Evolutionary conservation across 2,329 filamentous ascomycete genomes (phyloP), one percentile per base, ranked within the genome.

Genomic region (Mycosphaerella arachidis): DNA sequence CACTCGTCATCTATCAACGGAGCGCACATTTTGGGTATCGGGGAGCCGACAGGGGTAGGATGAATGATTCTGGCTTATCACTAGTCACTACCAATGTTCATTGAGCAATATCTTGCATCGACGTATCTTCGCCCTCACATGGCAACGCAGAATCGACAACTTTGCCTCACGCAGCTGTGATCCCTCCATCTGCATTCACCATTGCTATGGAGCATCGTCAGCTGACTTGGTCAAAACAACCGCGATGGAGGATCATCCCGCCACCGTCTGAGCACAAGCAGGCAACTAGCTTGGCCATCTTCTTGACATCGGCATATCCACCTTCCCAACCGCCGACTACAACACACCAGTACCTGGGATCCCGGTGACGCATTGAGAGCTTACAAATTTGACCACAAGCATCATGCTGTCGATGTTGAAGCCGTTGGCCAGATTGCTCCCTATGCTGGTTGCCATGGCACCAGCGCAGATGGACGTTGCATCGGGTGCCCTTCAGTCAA

Each of bases 361-460:
- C n/a, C n/a, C 46, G 20, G n/a, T 48, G 12, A 43, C 7, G 24
- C 12, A 30, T 57, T 35, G 4, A 55, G 4, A 9, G 64, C 64
- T 66, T 60, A 70, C 68, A 71, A 13, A 57, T 63, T 56, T 66
- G 61, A 55, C 60, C 65, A 68, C 65, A 4, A 65, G 37, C 7
- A 46, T 61, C 54, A 72, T 55, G 33, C 71, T 71, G 52, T 70
- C 71, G 62, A 68, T 64, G 57, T 73, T 73, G 53, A 69, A 61
- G 27, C 62, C 62, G 12, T 64, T 62, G 8, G 53, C 55, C 8
- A 84, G 75, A 2, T 75, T 74, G 31, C 81, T 78, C 2, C 60
- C 65, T 53, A 86, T 84, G 62, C 85, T 84, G 10, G 84, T 85
- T 18, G 74, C 61, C 79, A 85, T 84, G n/a, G 74, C 78, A 9